phyloP scores from a whole-genome alignment of 2,329 filamentous ascomycete genomes.

The Ascocoryne sarcoides region DNA sequence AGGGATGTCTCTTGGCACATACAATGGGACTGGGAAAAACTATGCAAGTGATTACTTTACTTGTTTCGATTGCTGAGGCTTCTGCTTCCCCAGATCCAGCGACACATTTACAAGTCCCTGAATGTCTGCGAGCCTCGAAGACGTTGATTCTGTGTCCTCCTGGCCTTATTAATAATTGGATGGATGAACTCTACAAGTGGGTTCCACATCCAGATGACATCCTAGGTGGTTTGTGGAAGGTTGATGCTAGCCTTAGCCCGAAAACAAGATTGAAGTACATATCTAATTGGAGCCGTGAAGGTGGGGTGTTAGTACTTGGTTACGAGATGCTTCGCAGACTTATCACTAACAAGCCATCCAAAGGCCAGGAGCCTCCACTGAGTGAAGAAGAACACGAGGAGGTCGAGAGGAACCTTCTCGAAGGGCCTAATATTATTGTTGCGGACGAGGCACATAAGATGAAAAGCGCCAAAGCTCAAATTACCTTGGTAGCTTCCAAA shows the following conservation, averaged over 20 bases:
- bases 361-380: constrained; percentile 21
- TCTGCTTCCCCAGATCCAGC: constrained; percentile 47
- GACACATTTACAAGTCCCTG: constrained; percentile 59
- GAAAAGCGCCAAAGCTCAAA: constrained; percentile 53
- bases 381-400: constrained; percentile 31
- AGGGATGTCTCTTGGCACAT: constrained; percentile 78
- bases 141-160: constrained; percentile 71
- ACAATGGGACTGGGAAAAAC: constrained; percentile 92
- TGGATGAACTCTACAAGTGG: constrained; percentile 68
- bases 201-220: constrained; percentile 36
- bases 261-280: constrained; percentile 39
- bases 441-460: constrained; percentile 79
- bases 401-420: constrained; percentile 41
- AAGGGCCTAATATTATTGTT: constrained; percentile 63
- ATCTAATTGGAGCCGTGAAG: constrained; percentile 49
- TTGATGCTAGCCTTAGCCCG: constrained; percentile 37
- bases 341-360: constrained; percentile 30
- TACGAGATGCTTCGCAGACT: constrained; percentile 57
- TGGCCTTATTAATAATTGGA: constrained; percentile 72
- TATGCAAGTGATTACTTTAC: constrained; percentile 70
- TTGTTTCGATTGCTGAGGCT: constrained; percentile 64
- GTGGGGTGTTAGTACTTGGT: constrained; percentile 69
- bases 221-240: constrained; percentile 47
- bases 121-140: constrained; percentile 50
- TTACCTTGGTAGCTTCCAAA: constrained; percentile 43